Evolutionary conservation across 805 yeast genomes (phyloP).

Genomic region (Yamadazyma philogaea): DNA sequence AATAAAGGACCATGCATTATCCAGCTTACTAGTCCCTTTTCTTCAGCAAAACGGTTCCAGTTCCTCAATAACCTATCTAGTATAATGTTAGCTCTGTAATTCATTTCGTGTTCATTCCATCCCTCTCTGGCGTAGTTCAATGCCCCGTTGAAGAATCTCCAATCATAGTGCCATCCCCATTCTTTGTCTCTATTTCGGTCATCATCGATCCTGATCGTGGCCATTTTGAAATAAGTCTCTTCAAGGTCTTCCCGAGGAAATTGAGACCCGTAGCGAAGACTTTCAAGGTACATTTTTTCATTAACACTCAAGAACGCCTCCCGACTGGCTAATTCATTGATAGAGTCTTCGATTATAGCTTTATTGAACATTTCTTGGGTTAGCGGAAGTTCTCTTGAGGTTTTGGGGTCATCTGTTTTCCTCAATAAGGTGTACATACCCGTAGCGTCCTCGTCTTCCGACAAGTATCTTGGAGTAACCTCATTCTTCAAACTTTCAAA

Average conservation of each 20-base stretch:
- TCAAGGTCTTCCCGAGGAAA: slow-evolving; percentile 20
- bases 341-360: slow-evolving; percentile 13
- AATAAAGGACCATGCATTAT: slow-evolving; percentile 27
- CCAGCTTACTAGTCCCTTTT: slow-evolving; percentile 25
- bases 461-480: slow-evolving; percentile 16
- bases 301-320: slow-evolving; percentile 10
- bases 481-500: slow-evolving; percentile 19
- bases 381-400: slow-evolving; percentile 14
- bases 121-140: slow-evolving; percentile 41
- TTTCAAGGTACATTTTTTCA: slow-evolving; percentile 22
- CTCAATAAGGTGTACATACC: slow-evolving; percentile 19
- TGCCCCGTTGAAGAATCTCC: slow-evolving; percentile 57
- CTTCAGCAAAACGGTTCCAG: slow-evolving; percentile 25
- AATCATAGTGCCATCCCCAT: slow-evolving; percentile 56
- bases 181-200: slow-evolving; percentile 35
- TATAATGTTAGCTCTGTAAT: slow-evolving; percentile 19
- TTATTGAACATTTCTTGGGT: slow-evolving; percentile 19
- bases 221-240: slow-evolving; percentile 38
- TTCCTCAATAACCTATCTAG: slow-evolving; percentile 23
- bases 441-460: slow-evolving; percentile 17
- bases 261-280: slow-evolving; percentile 18
- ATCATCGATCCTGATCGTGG: slow-evolving; percentile 25
- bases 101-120: slow-evolving; percentile 25
- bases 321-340: slow-evolving; percentile 8
- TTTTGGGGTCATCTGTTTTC: slow-evolving; percentile 13